phyloP scores from a whole-genome alignment of 2,329 filamentous ascomycete species.

The Whalleya microplaca region DNA sequence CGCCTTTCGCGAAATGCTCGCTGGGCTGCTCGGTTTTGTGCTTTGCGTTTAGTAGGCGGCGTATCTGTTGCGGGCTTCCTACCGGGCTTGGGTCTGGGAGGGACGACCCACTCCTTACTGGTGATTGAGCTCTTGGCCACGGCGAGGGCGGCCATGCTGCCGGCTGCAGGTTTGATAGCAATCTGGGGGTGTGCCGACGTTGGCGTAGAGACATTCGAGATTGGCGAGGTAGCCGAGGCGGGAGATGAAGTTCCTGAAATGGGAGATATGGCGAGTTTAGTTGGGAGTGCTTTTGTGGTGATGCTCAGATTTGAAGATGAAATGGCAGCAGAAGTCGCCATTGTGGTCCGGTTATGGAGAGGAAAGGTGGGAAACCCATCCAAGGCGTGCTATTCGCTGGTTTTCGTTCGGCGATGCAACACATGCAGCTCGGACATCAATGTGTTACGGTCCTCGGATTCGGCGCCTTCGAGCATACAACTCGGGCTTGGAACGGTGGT shows the following conservation, averaged over 20 bases:
- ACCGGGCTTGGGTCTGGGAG: conserved; percentile 84
- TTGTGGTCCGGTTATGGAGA: conserved; percentile 26
- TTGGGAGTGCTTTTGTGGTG: conserved; percentile 26
- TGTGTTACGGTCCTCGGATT: conserved; percentile 16
- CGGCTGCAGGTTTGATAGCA: conserved; percentile 36
- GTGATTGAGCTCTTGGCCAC: conserved; percentile 65
- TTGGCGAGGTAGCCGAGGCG: conserved; percentile 33
- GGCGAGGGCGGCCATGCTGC: conserved; percentile 53
- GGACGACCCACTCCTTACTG: conserved; percentile 84
- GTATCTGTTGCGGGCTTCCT: conserved; percentile 94
- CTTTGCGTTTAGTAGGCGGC: conserved; percentile 89
- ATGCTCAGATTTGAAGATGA: conserved; percentile 22
- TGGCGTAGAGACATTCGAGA: conserved; percentile 34
- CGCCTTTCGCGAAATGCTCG: conserved; percentile 87
- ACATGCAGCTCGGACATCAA: conserved; percentile 26
- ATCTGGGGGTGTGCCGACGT: conserved; percentile 28
- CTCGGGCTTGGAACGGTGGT: conserved; percentile 5
- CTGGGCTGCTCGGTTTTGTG: conserved; percentile 91
- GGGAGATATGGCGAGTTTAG: conserved; percentile 36
- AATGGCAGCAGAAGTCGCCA: conserved; percentile 31
- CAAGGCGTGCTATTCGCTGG: conserved; percentile 22
- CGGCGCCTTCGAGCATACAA: conserved; percentile 17
- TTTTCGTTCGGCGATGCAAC: conserved; percentile 16
- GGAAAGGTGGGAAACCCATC: conserved; percentile 19
- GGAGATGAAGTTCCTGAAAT: conserved; percentile 34